A percentile compares a stretch with the other conserved stretches of the same genome.
These are phyloP conservation scores for Solanum gandarillasii DNA, from an alignment of 257 asterid genomes.

Conservation along the genomic window DNA sequence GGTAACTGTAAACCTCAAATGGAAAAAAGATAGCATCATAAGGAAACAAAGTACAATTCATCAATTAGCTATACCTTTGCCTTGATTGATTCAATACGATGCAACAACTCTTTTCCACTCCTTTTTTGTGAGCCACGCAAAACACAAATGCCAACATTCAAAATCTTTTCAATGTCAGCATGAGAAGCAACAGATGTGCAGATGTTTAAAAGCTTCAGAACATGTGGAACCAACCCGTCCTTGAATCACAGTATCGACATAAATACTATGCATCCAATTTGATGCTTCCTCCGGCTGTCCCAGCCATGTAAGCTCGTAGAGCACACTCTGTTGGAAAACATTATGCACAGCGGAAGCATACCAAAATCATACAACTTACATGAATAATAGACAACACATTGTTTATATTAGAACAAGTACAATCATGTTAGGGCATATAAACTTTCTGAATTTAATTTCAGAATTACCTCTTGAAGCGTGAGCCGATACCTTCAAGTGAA, in stretches of 20 bases:
- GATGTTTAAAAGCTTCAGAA: constrained; percentile 25
- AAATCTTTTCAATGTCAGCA: constrained; percentile 37
- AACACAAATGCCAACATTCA: constrained; percentile 33
- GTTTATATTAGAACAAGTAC: too few species aligned
- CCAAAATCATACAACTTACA: too few species aligned
- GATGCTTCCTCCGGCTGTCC: constrained; percentile 67
- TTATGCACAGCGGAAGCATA: too few species aligned
- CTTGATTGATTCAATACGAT: constrained; percentile 35
- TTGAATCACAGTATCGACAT: constrained; percentile 82
- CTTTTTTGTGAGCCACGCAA: constrained; percentile 44
- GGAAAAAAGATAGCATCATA: not conserved
- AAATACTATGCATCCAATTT: constrained; percentile 68
- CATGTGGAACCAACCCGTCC: constrained; percentile 46
- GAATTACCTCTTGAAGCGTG: too few species aligned
- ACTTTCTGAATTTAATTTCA: too few species aligned
- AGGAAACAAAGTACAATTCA: not conserved
- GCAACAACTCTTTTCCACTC: constrained; percentile 35
- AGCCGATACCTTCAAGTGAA: too few species aligned
- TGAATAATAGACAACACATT: too few species aligned
- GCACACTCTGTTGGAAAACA: too few species aligned
- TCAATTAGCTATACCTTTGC: constrained; percentile 41
- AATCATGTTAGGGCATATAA: too few species aligned
- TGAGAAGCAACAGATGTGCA: constrained; percentile 35
- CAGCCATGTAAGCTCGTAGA: constrained; percentile 48
- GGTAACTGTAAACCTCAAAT: not conserved